Conservation (phyloP, 805 yeast species). For the Komagataella kurtzmanii region DNA sequence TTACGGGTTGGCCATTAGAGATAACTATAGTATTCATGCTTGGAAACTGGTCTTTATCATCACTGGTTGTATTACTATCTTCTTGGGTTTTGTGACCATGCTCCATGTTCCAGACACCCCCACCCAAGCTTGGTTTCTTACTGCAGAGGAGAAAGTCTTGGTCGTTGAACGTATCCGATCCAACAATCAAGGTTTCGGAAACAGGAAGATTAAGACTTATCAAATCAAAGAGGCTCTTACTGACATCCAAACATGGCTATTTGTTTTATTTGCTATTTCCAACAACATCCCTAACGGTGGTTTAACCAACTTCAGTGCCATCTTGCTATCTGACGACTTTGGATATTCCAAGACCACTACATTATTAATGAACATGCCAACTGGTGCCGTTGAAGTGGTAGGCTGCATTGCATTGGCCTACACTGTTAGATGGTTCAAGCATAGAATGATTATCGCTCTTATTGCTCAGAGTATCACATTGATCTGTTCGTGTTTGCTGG, state of each 20-base stretch:
- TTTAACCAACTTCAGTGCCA: constrained; percentile 30
- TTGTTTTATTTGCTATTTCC: constrained; percentile 27
- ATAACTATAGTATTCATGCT: constrained; percentile 24
- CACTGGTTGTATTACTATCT: constrained; percentile 40
- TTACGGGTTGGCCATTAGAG: constrained; percentile 32
- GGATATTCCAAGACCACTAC: constrained; percentile 12
- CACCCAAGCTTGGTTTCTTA: constrained; percentile 22
- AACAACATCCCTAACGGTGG: constrained; percentile 45
- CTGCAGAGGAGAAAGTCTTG: constrained; percentile 26
- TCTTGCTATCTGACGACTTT: constrained; percentile 26
- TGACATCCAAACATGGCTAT: constrained; percentile 37
- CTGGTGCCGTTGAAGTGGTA: constrained; percentile 22
- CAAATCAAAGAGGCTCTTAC: constrained; percentile 38
- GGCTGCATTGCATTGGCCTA: constrained; percentile 16
- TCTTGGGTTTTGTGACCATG: constrained; percentile 30
- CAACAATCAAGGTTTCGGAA: constrained; percentile 48
- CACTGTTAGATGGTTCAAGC: constrained; percentile 12
- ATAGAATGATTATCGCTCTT: constrained; percentile 19
- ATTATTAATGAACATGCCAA: constrained; percentile 22
- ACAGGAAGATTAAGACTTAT: constrained; percentile 34
- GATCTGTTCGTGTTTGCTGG: constrained; percentile 12
- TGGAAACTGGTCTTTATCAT: constrained; percentile 48
- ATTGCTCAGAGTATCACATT: constrained; percentile 10
- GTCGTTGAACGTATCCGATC: constrained; percentile 38
- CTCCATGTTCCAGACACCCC: constrained; percentile 35